These are phyloP conservation scores for Calamus simplicifolius DNA, from an alignment of 176 grass and related monocot genomes.

Conservation along the genomic window DNA sequence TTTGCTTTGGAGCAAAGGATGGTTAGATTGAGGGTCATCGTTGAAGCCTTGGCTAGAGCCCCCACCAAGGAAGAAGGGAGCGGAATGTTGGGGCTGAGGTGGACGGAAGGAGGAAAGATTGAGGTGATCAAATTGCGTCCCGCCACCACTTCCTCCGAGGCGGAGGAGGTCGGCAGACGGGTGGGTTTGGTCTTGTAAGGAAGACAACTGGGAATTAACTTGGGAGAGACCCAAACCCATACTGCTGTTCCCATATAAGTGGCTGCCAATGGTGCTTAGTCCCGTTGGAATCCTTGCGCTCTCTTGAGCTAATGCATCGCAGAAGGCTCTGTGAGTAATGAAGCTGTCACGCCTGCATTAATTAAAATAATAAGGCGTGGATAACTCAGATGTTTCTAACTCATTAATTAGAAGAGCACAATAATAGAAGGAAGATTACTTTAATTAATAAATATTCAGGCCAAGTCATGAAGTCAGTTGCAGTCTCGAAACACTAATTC, in stretches of 20 bases:
- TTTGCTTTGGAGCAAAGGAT: slow-evolving; percentile 1
- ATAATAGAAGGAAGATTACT: not conserved
- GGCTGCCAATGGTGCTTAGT: not conserved
- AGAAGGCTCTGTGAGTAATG: slow-evolving; percentile 20
- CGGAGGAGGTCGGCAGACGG: slow-evolving; percentile 6
- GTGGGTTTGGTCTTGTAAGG: slow-evolving; percentile 8
- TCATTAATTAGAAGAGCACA: not conserved
- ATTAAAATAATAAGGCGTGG: not conserved
- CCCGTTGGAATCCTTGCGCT: slow-evolving; percentile 1
- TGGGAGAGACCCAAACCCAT: slow-evolving; percentile 9
- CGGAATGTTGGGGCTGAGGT: not conserved
- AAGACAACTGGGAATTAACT: slow-evolving; percentile 1
- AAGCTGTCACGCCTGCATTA: slow-evolving; percentile 17
- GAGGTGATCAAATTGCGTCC: slow-evolving; percentile 7
- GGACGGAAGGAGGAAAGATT: not conserved
- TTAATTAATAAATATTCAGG: too few relatives aligned
- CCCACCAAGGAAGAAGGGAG: slow-evolving; percentile 4
- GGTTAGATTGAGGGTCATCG: not conserved
- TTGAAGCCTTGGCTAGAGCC: slow-evolving; percentile 5
- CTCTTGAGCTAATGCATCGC: slow-evolving; percentile 18
- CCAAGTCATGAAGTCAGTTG: too few relatives aligned
- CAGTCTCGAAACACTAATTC: too few relatives aligned
- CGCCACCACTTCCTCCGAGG: not conserved
- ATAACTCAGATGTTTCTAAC: not conserved
- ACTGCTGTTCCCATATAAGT: not conserved